Base-by-base conservation (phyloP, 2,329 filamentous ascomycete species). In the Pseudogymnoascus sp. region DNA sequence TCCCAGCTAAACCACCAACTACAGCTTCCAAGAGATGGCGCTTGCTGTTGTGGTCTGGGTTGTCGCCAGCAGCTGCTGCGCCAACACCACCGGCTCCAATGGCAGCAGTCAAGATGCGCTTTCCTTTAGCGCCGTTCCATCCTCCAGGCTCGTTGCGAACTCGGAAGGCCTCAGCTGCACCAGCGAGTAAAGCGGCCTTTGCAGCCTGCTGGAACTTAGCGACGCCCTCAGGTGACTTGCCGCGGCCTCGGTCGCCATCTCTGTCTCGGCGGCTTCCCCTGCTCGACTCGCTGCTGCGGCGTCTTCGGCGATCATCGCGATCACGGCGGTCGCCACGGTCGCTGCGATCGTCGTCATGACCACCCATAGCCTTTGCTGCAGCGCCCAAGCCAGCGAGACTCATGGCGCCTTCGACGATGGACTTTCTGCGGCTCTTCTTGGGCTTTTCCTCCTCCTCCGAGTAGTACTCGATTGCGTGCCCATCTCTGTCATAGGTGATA, bases 81-180 rank as follows among this genome's bases (percentile, higher is more conserved):
- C 97, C 91, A 64, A 96, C 88, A 63, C 91, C 89, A 67, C 90
- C 93, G 64, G 93, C 92, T 75, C 90, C 88, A 27, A 84, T 82
- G 27, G 93, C 93, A 58, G 92, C 92, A 21, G 93, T 97, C 58
- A 96, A 82, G 64, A 97, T 85, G 60, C 93, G 90, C 78, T 92
- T 94, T 67, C 92, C 90, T 77, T 97, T 97, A 65, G 90, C 88
- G 37, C 92, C 93, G 66, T 87, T 88, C 92, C 92, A 97, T 45
- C 87, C 84, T 61, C 93, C 93, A 2, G 91, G 89, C 65, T 94
- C 89, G 70, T 93, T 96, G 72, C 92, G 87, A 62, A 92, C 87
- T 65, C 90, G 88, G 80, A 96, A 96, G 42, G 93, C 93, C 75
- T 97, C 92, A 61, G 92, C 89, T 40, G 92, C 93, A 69, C 92